Evolutionary conservation across 2,329 filamentous ascomycete genomes (phyloP).

Genomic region (Penicillium verrucosum): DNA sequence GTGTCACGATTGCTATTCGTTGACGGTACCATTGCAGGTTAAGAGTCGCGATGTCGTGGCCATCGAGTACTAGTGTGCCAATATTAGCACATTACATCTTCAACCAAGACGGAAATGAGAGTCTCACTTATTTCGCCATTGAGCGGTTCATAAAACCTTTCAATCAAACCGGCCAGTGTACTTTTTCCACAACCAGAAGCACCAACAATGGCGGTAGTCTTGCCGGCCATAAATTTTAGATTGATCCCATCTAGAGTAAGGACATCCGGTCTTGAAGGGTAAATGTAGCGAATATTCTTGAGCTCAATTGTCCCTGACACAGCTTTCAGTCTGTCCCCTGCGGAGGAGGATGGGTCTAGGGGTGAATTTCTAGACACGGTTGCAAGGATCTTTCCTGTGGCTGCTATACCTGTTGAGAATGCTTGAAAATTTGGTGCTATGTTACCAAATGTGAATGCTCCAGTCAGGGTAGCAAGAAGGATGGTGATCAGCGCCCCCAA

Average conservation of each 20-base stretch:
- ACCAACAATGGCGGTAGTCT: conserved; percentile 3
- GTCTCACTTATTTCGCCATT: conserved; percentile 47
- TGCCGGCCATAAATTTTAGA: background rate
- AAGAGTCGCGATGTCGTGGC: conserved; percentile 67
- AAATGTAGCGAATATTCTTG: background rate
- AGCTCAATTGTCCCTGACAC: background rate
- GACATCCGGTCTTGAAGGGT: background rate
- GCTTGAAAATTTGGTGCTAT: background rate
- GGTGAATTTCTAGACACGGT: background rate
- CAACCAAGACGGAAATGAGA: too few species aligned
- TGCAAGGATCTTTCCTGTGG: background rate
- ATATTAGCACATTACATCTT: background rate
- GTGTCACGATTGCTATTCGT: conserved; percentile 80
- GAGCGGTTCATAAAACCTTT: conserved; percentile 69
- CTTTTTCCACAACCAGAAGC: conserved; percentile 11
- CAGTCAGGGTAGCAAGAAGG: background rate
- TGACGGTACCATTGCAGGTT: conserved; percentile 88
- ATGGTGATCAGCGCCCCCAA: background rate
- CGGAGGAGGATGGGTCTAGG: background rate
- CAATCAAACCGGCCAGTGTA: conserved; percentile 6
- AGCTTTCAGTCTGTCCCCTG: background rate
- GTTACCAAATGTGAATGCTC: background rate
- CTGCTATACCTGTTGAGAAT: background rate
- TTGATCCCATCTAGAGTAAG: background rate
- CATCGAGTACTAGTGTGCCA: conserved; percentile 55